Evolutionary conservation across 2,329 filamentous ascomycete species (phyloP), one percentile per base, ranked within the genome.

Genomic region (Fusarium irregulare): DNA sequence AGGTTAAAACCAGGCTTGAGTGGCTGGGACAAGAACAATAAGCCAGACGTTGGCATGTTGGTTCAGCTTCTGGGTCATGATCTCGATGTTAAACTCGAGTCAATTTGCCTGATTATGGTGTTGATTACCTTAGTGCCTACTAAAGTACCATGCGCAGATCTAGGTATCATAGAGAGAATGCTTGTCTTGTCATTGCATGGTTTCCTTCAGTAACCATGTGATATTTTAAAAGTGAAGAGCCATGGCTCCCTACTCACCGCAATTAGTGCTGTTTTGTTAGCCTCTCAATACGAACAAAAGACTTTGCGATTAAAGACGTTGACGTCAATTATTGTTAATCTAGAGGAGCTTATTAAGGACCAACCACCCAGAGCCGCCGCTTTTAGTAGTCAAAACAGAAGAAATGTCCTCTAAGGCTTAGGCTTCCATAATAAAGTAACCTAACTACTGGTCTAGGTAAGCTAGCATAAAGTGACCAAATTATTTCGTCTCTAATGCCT

Each of bases 281-380:
- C 30, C 40, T 16, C 48, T 37, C 10, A 12, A 44, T 54, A 65
- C 37, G 34, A 60, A 27, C n/a, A 60, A 54, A 16, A 42, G 18
- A 12, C 49, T 30, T 56, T 45, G 32, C 4, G n/a, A 13, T 13
- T 6, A 40, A 16, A 37, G 12, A 32, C 23, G 50, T 56, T 60
- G 63, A 66, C 55, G 62, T 66, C 63, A 66, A 40, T 45, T 30
- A 44, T 49, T 32, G 40, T 18, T 40, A 30, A 44, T 30, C n/a
- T 28, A 28, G 28, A n/a, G 30, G 13, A 47, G 30, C 32, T 6
- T 56, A 16, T 6, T 56, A 16, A 34, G 18, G 16, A 13, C 49
- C n/a, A 51, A 18, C 49, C n/a, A 41, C 49, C 13, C 25, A 14
- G 34, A 41, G 4, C 16, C 23, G 10, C 32, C 49, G 18, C 18